A percentile compares a stretch with the other conserved stretches of the same genome.
Conservation (phyloP, 2,329 filamentous ascomycete species). For the Penicillium fuscoglaucum region DNA sequence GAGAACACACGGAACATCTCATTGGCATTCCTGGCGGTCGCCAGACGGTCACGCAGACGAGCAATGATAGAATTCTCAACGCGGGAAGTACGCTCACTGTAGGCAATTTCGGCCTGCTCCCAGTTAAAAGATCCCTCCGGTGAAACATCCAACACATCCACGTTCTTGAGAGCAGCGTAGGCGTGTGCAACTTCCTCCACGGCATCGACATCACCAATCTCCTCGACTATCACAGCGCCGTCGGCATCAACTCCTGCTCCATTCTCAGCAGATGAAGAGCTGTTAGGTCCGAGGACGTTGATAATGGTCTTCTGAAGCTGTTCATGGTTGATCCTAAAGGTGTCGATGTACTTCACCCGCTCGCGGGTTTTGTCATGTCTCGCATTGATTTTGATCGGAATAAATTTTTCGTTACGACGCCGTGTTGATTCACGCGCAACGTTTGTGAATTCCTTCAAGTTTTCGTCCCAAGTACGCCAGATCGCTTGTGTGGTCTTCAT, state of each 20-base stretch:
- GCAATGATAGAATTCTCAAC: slow-evolving; percentile 99
- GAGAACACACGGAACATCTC: slow-evolving; percentile 99
- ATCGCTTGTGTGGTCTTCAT: slow-evolving; percentile 83
- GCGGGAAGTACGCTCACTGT: slow-evolving; percentile 94
- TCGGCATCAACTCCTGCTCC: slow-evolving; percentile 49
- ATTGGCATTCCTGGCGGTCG: slow-evolving; percentile 93
- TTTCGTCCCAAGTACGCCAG: slow-evolving; percentile 92
- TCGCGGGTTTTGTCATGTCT: slow-evolving; percentile 87
- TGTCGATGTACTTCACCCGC: slow-evolving; percentile 87
- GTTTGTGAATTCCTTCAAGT: slow-evolving; percentile 96
- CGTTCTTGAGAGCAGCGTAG: slow-evolving; percentile 89
- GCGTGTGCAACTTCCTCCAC: slow-evolving; percentile 94
- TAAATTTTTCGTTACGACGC: slow-evolving; percentile 94
- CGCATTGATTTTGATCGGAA: slow-evolving; percentile 92
- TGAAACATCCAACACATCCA: slow-evolving; percentile 91
- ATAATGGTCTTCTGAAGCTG: slow-evolving; percentile 95
- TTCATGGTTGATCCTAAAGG: slow-evolving; percentile 95
- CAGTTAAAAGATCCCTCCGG: slow-evolving; percentile 86
- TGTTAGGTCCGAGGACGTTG: slow-evolving; percentile 84
- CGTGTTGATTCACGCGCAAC: slow-evolving; percentile 93
- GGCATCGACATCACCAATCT: slow-evolving; percentile 95
- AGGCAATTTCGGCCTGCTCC: slow-evolving; percentile 90
- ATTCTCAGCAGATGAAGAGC: slow-evolving; percentile 55
- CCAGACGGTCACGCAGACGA: slow-evolving; percentile 83
- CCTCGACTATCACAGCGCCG: slow-evolving; percentile 75